Base-by-base conservation (phyloP, 2,329 filamentous ascomycete genomes). In the Lachnellula suecica region DNA sequence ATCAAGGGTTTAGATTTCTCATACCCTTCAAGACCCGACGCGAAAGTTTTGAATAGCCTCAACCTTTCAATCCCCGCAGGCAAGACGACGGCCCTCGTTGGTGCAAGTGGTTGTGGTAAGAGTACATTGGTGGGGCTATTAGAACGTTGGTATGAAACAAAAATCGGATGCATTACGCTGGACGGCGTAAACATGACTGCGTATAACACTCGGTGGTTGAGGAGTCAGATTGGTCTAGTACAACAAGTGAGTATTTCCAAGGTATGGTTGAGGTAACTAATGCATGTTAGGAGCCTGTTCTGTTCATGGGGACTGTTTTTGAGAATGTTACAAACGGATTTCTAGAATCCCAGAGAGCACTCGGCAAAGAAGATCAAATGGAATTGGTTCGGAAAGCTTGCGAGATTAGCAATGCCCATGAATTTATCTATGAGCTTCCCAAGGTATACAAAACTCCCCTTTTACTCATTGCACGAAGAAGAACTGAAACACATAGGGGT, bases 61-160 rank as follows among this genome's bases (percentile, higher is more conserved):
- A 87, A 76, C 50, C 79, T 97, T 2, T 71, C 78, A 1, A 85
- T 96, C 10, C 43, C 34, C 22, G 20, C 90, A 2, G 91, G 91
- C n/a, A 94, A 95, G 73, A 91, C 87, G 7, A 95, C 92, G 3
- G 93, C 93, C 0, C 75, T 97, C 4, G 93, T 97, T 3, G 93
- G 93, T 47, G 89, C 91, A 0, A 97, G 92, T 6, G 93, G 93
- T 4, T 95, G 88, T 62, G 84, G 84, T 1, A 88, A 88, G 63
- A 84, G 80, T 1, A 87, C 83, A 17, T 80, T 84, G 42, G 75
- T 88, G 54, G 90, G 89, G 2, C 78, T 97, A 2, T 75, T 97
- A 29, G 92, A 97, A 68, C 87, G 92, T 25, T 97, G 97, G 74
- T 97, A 97, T 66, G 90, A 97, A 62, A 88, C 91, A 0, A 77